Base-by-base conservation (phyloP, 306 rosid species). In the Corylus heterophylla region DNA sequence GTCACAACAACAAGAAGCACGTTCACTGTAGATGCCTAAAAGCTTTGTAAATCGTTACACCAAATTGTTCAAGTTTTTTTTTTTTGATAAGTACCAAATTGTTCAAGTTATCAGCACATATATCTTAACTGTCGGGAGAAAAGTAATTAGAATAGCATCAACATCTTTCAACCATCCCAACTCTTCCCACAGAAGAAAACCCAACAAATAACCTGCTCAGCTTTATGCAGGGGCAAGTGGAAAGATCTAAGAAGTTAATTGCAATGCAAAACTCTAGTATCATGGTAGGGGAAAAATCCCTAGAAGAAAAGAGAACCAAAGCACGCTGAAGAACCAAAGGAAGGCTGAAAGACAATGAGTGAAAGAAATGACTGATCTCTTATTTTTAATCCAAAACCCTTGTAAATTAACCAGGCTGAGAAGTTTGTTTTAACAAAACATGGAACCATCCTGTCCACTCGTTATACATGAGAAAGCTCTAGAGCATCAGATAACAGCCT, bases 381-480 rank as follows among this genome's bases (percentile, higher is more conserved):
- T 64, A 18, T 13, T 62, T 18, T 62, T 62, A 62, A 29, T 62
- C 35, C 17, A 62, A 62, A 54, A 54, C 61, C 61, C 61, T 55
- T 55, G 8, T 55, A 55, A 12, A 77, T n/a, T 77, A 61, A 78
- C 66, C 48, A 29, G 48, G 74, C 74, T 13, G 31, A 31, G 71
- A 54, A 55, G 11, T 29, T 47, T 27, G 69, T 71, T 81, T 51
- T 47, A 54, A 58, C 47, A 84, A 73, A 44, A 10, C 47, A 73
- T 78, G 44, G 52, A 52, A 51, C 84, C 77, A 20, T 12, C 18
- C 69, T 73, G 54, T 64, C 76, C 77, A 87, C 78, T 73, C 78
- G 58, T 22, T 55, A 59, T 14, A 62, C 37, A 62, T 13, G 44
- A 69, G 78, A 62, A 59, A 81, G 78, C 75, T 80, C 73, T 56